A percentile compares a stretch with the other conserved stretches of the same genome.
Evolutionary conservation across 2,329 filamentous ascomycete genomes (phyloP).

Genomic region (Hypoxylon sp.): DNA sequence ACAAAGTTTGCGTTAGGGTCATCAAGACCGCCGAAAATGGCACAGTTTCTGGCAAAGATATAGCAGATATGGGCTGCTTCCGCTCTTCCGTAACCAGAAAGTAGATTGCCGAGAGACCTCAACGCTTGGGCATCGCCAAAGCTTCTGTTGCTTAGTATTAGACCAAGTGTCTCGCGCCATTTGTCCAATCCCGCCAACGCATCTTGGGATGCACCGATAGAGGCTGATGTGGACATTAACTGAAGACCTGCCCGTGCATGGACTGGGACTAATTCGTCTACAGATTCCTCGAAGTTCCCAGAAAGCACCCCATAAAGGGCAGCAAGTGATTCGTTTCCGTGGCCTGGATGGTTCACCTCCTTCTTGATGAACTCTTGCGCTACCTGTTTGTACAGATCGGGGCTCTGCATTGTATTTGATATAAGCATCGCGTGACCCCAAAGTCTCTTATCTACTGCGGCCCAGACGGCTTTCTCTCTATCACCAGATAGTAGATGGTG

Average conservation of each 20-base stretch:
- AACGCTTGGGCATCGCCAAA: conserved; percentile 83
- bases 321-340: conserved; percentile 88
- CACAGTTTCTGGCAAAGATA: conserved; percentile 81
- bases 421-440: conserved; percentile 98
- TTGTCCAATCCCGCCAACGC: conserved; percentile 88
- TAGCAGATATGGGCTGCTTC: conserved; percentile 97
- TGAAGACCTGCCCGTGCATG: conserved; percentile 94
- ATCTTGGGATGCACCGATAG: conserved; percentile 75
- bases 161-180: conserved; percentile 90
- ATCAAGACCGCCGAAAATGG: conserved; percentile 85
- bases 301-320: conserved; percentile 95
- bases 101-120: conserved; percentile 82
- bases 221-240: conserved; percentile 83
- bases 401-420: conserved; percentile 77
- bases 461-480: conserved; percentile 92
- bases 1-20: conserved; percentile 85
- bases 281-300: conserved; percentile 92
- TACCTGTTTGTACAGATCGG: conserved; percentile 91
- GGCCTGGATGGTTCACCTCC: conserved; percentile 86
- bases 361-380: conserved; percentile 95
- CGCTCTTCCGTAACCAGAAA: conserved; percentile 86
- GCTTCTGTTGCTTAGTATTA: conserved; percentile 91
- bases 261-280: conserved; percentile 94
- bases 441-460: conserved; percentile 90
- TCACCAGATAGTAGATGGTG: conserved; percentile 83